These are phyloP conservation scores for Gryganskiella cystojenkinii DNA, from an alignment of 192 early-diverging fungal species.

Conservation along the genomic window DNA sequence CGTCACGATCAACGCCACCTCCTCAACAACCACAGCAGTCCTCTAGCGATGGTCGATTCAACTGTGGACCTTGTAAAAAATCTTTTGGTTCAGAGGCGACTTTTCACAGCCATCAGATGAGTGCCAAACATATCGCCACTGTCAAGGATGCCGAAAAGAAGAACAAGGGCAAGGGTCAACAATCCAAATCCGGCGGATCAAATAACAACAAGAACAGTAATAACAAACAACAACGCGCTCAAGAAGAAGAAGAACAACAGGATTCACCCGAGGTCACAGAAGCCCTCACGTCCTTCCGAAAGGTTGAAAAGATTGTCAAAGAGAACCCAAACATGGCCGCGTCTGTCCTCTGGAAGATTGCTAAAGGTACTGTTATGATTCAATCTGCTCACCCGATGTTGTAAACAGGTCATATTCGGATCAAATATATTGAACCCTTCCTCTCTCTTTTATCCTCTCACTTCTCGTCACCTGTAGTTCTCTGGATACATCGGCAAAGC, in stretches of 20 bases:
- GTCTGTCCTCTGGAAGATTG: conserved; percentile 47
- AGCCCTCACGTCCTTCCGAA: conserved; percentile 29
- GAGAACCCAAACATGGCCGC: conserved; percentile 52
- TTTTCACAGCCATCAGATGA: conserved; percentile 58
- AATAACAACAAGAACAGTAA: neutral
- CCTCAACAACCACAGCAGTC: neutral
- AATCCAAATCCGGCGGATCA: neutral
- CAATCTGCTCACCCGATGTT: neutral
- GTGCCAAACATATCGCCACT: conserved; percentile 60
- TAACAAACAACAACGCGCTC: conserved; percentile 3
- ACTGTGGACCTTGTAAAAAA: conserved; percentile 60
- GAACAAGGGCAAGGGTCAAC: conserved; percentile 5
- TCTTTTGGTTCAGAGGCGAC: conserved; percentile 61
- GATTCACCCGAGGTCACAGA: conserved; percentile 32
- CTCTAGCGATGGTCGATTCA: conserved; percentile 19
- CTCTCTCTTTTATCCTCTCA: neutral
- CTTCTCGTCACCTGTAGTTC: conserved; percentile 15
- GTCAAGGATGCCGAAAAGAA: conserved; percentile 51
- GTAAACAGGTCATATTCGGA: too few species aligned
- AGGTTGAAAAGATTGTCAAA: conserved; percentile 30
- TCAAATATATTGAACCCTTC: too few species aligned
- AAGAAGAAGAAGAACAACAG: conserved; percentile 2
- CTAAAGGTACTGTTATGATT: conserved; percentile 40
- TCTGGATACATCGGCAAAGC: conserved; percentile 44
- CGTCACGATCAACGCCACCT: neutral